Conservation (phyloP, 805 yeast genomes). For the Wickerhamiella kurtzmanii region DNA sequence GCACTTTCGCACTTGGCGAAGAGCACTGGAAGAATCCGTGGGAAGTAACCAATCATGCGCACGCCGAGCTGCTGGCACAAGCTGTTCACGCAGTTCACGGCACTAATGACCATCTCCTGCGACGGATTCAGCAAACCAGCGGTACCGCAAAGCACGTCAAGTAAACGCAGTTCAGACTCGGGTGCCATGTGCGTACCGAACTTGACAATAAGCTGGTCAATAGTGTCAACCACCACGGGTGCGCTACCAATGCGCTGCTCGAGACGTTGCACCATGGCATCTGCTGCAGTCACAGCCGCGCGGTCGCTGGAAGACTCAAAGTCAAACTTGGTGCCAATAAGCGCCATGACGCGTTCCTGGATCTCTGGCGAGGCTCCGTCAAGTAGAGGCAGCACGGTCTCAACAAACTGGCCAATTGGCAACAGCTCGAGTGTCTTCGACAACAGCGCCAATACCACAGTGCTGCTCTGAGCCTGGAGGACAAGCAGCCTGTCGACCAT, state of each 20-base stretch:
- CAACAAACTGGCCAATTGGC: slow-evolving; percentile 62
- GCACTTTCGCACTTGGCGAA: slow-evolving; percentile 33
- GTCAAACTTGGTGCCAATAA: slow-evolving; percentile 57
- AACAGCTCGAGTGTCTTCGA: slow-evolving; percentile 52
- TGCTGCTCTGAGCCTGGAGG: slow-evolving; percentile 22
- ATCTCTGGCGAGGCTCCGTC: slow-evolving; percentile 30
- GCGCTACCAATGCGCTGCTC: slow-evolving; percentile 23
- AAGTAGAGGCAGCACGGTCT: slow-evolving; percentile 38
- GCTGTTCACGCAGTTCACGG: slow-evolving; percentile 58
- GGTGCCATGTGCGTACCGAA: slow-evolving; percentile 40
- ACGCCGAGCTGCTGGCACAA: slow-evolving; percentile 69
- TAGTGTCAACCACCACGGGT: slow-evolving; percentile 12
- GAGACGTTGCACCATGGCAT: slow-evolving; percentile 38
- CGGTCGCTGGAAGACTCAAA: slow-evolving; percentile 44
- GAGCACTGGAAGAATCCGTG: slow-evolving; percentile 69
- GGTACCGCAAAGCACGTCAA: slow-evolving; percentile 39
- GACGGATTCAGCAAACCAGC: slow-evolving; percentile 40
- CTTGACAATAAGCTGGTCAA: slow-evolving; percentile 44
- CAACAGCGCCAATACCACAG: slow-evolving; percentile 35
- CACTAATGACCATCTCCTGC: slow-evolving; percentile 56
- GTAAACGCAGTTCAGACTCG: slow-evolving; percentile 31
- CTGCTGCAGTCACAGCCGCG: slow-evolving; percentile 38
- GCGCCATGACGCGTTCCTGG: slow-evolving; percentile 46
- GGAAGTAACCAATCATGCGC: slow-evolving; percentile 69
- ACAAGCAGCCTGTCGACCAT: slow-evolving; percentile 19